Evolutionary conservation across 2,329 filamentous ascomycete genomes (phyloP).

Genomic region (Trichoderma sp.): DNA sequence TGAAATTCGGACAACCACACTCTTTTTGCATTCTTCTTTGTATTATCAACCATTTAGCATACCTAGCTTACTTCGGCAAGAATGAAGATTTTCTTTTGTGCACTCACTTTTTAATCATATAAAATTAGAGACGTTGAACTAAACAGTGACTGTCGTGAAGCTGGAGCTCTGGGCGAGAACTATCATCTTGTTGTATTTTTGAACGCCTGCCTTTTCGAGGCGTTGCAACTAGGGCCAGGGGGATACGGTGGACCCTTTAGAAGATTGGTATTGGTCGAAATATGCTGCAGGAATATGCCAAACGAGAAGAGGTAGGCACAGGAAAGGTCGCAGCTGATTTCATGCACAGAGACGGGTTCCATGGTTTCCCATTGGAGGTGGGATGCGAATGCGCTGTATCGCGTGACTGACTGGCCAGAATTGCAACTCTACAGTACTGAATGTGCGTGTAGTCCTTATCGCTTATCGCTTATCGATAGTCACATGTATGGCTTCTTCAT

Average conservation of each 20-base stretch:
- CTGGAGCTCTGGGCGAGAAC: not conserved
- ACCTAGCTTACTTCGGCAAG: slow-evolving; percentile 4
- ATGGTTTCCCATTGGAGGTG: slow-evolving; percentile 16
- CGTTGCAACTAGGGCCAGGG: not conserved
- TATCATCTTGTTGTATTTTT: not conserved
- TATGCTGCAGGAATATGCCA: slow-evolving; percentile 38
- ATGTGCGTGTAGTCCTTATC: not conserved
- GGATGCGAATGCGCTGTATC: not conserved
- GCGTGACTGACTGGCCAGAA: slow-evolving; percentile 9
- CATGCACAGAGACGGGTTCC: not conserved
- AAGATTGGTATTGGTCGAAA: slow-evolving; percentile 34
- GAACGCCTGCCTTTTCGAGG: slow-evolving; percentile 5
- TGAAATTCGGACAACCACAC: slow-evolving; percentile 16
- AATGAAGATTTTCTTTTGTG: slow-evolving; percentile 15
- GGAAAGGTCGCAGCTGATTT: slow-evolving; percentile 32
- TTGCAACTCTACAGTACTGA: not conserved
- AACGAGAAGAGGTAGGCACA: slow-evolving; percentile 41
- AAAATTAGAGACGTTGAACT: not conserved
- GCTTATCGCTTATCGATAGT: slow-evolving; percentile 4
- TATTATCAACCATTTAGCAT: slow-evolving; percentile 18
- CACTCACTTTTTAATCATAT: not conserved
- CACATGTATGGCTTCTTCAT: not conserved
- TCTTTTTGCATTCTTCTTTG: slow-evolving; percentile 16
- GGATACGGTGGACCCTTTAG: slow-evolving; percentile 24
- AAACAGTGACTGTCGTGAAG: not conserved